Evolutionary conservation across 768 basidiomycete species (phyloP), one percentile per base, ranked within the genome.

Genomic region (Psilocybe azurescens): DNA sequence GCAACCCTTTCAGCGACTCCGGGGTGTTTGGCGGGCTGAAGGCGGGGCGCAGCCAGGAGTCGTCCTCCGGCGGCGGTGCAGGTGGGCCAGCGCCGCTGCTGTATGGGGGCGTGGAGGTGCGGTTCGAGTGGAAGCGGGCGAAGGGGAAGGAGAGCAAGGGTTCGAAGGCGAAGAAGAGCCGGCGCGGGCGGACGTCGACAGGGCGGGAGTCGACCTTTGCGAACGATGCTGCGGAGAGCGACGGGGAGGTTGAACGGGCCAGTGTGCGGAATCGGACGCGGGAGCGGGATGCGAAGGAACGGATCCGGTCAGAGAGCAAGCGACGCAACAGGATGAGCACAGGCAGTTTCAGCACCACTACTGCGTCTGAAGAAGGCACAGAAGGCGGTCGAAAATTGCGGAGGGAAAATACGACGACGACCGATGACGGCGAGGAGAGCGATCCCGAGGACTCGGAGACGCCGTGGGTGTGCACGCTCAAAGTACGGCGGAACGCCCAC

Each of bases 361-460:
- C 65, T 1, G 62, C 63, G 46, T 67, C 83, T 75, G 81, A 78
- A 69, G 64, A 72, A 60, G 58, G 65, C 65, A 13, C 46, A 66
- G 71, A 36, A 52, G 33, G 50, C 33, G 53, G 70, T 33, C 55
- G 61, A 44, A 32, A 61, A 61, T 48, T 59, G 58, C 46, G 48
- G 56, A 55, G 53, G 29, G 53, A 70, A 53, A 52, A 56, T 55
- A 55, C 65, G 56, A 52, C n/a, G 63, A 58, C 16, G 57, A 50
- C 29, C 46, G 58, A 62, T 65, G 87, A 88, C 1, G 93, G 82
- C 0, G 89, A 91, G 14, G 94, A 95, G 49, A 94, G 92, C 62
- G 97, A 99, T 65, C 93, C 95, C 0, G 96, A 99, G 72, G 97
- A 98, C 70, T 94, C 93, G 48, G 96, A 99, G 75, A 95, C 94